phyloP scores from a whole-genome alignment of 306 rosid genomes.

The Pyrus betulifolia region DNA sequence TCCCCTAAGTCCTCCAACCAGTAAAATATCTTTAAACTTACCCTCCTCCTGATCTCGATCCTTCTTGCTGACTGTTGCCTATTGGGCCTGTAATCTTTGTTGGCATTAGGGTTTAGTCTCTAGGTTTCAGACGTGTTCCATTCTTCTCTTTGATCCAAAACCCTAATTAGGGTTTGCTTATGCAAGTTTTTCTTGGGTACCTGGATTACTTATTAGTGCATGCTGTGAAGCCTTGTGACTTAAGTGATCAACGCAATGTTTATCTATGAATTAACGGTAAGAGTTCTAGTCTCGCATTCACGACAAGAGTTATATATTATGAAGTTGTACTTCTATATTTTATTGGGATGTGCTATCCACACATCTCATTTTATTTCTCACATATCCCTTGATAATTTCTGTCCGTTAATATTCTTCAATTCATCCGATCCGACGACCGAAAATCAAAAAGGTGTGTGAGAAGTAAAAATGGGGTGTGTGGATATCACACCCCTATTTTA shows the following conservation, averaged over 20 bases:
- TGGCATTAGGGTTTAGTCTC: neutral
- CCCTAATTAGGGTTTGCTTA: neutral
- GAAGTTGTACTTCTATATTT: neutral
- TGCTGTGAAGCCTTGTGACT: neutral
- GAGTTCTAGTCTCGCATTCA: neutral
- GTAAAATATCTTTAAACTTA: neutral
- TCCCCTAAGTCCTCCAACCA: slow-evolving; percentile 19
- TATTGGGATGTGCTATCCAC: too few species aligned
- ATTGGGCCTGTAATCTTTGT: neutral
- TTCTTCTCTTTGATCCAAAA: neutral
- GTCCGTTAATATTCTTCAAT: too few species aligned
- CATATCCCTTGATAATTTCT: too few species aligned
- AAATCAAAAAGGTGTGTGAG: too few species aligned
- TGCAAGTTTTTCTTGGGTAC: neutral
- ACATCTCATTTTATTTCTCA: too few species aligned
- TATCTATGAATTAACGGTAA: neutral
- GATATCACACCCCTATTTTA: too few species aligned
- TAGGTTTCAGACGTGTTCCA: neutral
- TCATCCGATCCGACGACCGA: too few species aligned
- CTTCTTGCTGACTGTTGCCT: neutral
- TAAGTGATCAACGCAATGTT: too few species aligned
- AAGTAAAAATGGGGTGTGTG: too few species aligned
- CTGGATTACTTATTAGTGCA: neutral
- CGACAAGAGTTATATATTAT: neutral
- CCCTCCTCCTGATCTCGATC: neutral